These are phyloP conservation scores for Fusarium dlaminii DNA, from an alignment of 2,329 filamentous ascomycete genomes.

Conservation along the genomic window DNA sequence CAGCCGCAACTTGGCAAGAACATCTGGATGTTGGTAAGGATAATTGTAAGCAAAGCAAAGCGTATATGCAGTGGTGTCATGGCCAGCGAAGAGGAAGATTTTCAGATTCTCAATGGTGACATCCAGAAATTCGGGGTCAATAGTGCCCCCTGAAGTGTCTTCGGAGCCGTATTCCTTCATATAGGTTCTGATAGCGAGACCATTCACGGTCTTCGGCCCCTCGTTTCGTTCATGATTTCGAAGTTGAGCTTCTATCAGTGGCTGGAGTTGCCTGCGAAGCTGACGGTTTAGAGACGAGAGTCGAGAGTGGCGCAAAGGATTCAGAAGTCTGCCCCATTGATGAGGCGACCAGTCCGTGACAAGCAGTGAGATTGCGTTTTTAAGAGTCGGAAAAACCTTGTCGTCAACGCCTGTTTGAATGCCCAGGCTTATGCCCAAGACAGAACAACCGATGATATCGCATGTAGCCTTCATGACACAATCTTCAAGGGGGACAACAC, in stretches of 20 bases:
- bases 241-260: neutral
- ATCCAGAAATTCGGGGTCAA: neutral
- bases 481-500: neutral
- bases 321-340: neutral
- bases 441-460: neutral
- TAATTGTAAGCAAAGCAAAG: conserved; percentile 2
- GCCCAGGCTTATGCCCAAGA: neutral
- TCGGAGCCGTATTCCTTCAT: neutral
- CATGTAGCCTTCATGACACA: neutral
- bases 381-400: neutral
- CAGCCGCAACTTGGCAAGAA: neutral
- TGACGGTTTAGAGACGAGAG: neutral
- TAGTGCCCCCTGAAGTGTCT: neutral
- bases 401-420: neutral
- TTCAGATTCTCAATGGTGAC: neutral
- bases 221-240: neutral
- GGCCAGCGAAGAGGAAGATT: conserved; percentile 11
- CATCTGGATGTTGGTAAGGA: neutral
- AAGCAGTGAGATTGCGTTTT: neutral
- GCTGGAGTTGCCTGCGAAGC: neutral
- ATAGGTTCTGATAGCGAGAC: neutral
- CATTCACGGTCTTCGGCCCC: neutral
- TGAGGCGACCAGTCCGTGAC: neutral
- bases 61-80: neutral
- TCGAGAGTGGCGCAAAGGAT: neutral